A percentile compares a stretch with the other conserved stretches of the same genome.
Evolutionary conservation across 192 early-diverging fungal genomes (phyloP).

Genomic region (Coemansia sp.): DNA sequence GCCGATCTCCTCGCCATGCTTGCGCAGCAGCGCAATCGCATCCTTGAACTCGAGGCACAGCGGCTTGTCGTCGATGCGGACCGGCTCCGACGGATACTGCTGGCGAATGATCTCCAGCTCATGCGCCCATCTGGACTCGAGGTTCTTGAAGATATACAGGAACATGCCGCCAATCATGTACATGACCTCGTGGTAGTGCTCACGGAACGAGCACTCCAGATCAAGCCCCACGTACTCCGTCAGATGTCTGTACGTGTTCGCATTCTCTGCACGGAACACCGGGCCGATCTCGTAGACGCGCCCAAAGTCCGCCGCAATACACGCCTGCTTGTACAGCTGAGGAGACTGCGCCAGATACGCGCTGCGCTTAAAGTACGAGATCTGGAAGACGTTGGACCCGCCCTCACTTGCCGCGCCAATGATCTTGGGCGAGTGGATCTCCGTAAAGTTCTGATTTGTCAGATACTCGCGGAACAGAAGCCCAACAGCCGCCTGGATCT

Average conservation of each 20-base stretch:
- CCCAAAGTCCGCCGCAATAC: conserved; percentile 94
- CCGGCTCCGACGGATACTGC: conserved; percentile 92
- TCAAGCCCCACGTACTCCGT: conserved; percentile 98
- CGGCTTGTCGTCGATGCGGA: conserved; percentile 81
- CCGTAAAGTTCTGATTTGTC: conserved; percentile 75
- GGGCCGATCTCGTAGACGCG: conserved; percentile 97
- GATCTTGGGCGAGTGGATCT: conserved; percentile 99
- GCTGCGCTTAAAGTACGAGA: conserved; percentile 92
- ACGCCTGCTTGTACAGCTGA: conserved; percentile 99
- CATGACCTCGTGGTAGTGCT: conserved; percentile 99
- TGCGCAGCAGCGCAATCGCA: conserved; percentile 84
- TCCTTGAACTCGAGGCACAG: conserved; percentile 85
- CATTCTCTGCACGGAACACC: conserved; percentile 99
- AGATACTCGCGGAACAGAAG: conserved; percentile 96
- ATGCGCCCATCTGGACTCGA: conserved; percentile 75
- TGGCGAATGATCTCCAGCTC: conserved; percentile 85
- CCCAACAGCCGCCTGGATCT: conserved; percentile 91
- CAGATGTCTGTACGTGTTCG: conserved; percentile 97
- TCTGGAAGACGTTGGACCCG: conserved; percentile 96
- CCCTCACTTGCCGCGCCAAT: conserved; percentile 92
- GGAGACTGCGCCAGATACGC: conserved; percentile 98
- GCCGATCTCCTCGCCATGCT: conserved; percentile 82
- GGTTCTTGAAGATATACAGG: conserved; percentile 85
- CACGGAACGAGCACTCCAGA: conserved; percentile 98
- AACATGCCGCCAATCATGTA: conserved; percentile 92